Percentiles rank a stretch among this genome's conserved stretches.
phyloP scores from a whole-genome alignment of 805 yeast species.

The Wickerhamiella vanderwaltii region DNA sequence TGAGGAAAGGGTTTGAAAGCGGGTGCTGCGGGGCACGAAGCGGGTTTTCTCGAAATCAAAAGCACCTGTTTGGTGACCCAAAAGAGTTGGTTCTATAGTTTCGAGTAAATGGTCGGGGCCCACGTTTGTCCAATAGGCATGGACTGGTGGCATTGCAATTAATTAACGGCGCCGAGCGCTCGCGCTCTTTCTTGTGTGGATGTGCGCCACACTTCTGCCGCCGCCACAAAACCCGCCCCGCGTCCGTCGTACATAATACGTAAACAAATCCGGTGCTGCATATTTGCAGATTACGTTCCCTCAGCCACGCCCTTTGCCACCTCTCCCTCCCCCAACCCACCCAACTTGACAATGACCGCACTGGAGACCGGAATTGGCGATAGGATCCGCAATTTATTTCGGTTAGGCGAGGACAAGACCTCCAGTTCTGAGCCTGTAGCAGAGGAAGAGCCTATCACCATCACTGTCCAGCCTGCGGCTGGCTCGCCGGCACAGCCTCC shows the following conservation, averaged over 20 bases:
- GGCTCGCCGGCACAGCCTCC: neutral
- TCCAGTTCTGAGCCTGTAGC: neutral
- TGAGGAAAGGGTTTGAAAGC: neutral
- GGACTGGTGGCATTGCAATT: neutral
- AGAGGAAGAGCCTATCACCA: neutral
- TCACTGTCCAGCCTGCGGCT: neutral
- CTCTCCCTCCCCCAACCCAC: no score
- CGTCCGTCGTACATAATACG: no score
- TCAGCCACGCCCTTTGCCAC: no score
- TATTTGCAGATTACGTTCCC: no score
- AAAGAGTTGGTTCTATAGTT: neutral
- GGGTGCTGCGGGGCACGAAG: neutral
- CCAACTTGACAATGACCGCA: constrained; percentile 3
- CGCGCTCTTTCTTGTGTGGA: neutral
- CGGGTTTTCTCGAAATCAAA: neutral
- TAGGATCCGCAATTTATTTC: constrained; percentile 4
- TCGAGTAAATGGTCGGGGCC: neutral
- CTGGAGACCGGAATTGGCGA: constrained; percentile 4
- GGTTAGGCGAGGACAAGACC: constrained; percentile 4
- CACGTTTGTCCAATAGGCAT: neutral
- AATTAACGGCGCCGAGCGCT: neutral
- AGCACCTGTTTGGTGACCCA: neutral
- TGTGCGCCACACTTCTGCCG: neutral
- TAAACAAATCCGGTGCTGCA: no score
- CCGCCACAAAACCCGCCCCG: neutral